Conservation (phyloP, 495 filamentous ascomycete species). For the Penicillium alfredii region DNA sequence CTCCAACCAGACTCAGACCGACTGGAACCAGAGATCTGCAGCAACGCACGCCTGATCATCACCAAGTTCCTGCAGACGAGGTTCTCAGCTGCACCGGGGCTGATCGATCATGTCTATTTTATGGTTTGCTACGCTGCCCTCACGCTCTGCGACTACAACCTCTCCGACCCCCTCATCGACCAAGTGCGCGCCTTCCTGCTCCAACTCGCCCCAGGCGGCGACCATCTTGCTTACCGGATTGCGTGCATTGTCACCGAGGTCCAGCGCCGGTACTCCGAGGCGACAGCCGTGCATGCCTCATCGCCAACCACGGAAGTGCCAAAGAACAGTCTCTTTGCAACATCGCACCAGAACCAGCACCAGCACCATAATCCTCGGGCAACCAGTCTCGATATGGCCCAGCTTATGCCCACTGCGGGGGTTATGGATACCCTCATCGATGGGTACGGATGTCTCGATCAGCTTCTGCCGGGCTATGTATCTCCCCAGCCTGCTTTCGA, state of each 20-base stretch:
- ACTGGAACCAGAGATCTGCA: slow-evolving; percentile 26
- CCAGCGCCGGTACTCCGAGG: slow-evolving; percentile 24
- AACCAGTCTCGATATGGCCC: slow-evolving; percentile 15
- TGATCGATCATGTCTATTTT: slow-evolving; percentile 36
- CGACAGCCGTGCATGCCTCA: slow-evolving; percentile 7
- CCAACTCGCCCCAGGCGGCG: slow-evolving; percentile 31
- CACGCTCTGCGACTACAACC: slow-evolving; percentile 36
- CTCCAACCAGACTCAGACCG: slow-evolving; percentile 26
- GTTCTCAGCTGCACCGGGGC: slow-evolving; percentile 24
- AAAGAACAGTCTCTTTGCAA: slow-evolving; percentile 11
- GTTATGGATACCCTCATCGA: slow-evolving; percentile 20
- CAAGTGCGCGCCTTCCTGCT: slow-evolving; percentile 35
- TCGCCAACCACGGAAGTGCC: slow-evolving; percentile 6
- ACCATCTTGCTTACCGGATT: slow-evolving; percentile 34
- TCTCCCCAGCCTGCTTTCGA: slow-evolving; percentile 9
- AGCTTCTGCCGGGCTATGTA: slow-evolving; percentile 20
- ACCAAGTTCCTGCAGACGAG: slow-evolving; percentile 32
- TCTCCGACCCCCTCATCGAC: slow-evolving; percentile 32
- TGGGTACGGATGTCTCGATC: slow-evolving; percentile 20
- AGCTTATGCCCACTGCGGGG: slow-evolving; percentile 14
- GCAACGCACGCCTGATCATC: slow-evolving; percentile 32
- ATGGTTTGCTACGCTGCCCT: slow-evolving; percentile 37
- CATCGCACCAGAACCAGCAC: too few relatives aligned
- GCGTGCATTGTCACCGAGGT: slow-evolving; percentile 26
- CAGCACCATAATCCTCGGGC: slow-evolving; percentile 9